phyloP scores from a whole-genome alignment of 148 eudicot genomes.

The Pouteria glomerata region DNA sequence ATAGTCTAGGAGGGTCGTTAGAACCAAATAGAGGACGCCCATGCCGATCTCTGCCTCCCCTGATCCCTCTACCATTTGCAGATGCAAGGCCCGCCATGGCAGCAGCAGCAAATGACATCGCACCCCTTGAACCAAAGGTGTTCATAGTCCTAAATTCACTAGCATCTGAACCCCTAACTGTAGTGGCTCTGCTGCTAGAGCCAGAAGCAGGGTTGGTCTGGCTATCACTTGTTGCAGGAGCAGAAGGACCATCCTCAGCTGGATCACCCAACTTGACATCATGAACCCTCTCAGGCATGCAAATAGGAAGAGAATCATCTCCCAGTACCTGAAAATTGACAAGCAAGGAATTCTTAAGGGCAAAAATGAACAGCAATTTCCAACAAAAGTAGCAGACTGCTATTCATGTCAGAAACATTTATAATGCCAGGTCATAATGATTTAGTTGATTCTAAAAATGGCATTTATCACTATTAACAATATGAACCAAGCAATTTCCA shows the following conservation, averaged over 20 bases:
- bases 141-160: conserved; percentile 54
- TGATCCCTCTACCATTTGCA: conserved; percentile 65
- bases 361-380: background rate
- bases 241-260: conserved; percentile 47
- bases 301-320: conserved; percentile 70
- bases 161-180: conserved; percentile 51
- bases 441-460: background rate
- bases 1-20: conserved; percentile 56
- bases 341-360: background rate
- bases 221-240: conserved; percentile 49
- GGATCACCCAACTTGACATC: conserved; percentile 90
- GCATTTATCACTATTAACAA: background rate
- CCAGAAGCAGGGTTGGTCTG: conserved; percentile 66
- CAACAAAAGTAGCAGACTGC: background rate
- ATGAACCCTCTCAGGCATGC: conserved; percentile 80
- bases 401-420: background rate
- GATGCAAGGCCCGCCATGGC: conserved; percentile 98
- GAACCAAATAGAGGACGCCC: conserved; percentile 65
- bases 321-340: conserved; percentile 53
- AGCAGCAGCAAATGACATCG: conserved; percentile 99
- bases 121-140: conserved; percentile 83
- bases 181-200: conserved; percentile 62
- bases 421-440: background rate
- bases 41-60: conserved; percentile 69
- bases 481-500: background rate